These are phyloP conservation scores for Annulohypoxylon nitens DNA, from an alignment of 495 filamentous ascomycete species.

Conservation along the genomic window DNA sequence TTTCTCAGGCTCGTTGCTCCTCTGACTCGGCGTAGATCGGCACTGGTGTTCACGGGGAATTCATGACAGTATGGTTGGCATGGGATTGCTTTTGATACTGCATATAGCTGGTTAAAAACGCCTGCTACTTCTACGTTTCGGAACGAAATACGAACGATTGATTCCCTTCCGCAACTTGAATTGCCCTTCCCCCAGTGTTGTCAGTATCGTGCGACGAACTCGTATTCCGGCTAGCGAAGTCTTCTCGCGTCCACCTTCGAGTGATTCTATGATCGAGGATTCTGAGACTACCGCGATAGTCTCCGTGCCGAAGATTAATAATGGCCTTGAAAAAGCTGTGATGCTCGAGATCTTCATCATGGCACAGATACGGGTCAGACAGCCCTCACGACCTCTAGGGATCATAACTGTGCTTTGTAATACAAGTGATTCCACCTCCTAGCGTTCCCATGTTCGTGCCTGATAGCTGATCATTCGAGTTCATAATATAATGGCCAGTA, in stretches of 20 bases:
- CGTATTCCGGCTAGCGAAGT: conserved; percentile 62
- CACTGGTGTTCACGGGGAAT: conserved; percentile 48
- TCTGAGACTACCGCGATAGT: conserved; percentile 68
- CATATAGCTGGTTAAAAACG: conserved; percentile 53
- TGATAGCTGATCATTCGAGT: not conserved
- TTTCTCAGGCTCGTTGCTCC: not conserved
- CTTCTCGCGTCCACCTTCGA: conserved; percentile 62
- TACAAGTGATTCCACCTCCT: not conserved
- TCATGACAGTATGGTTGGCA: conserved; percentile 49
- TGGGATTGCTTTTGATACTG: conserved; percentile 55
- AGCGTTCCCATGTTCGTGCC: not conserved
- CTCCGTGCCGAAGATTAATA: conserved; percentile 67
- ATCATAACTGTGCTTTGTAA: not conserved
- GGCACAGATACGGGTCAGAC: conserved; percentile 98
- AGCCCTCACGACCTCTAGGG: conserved; percentile 52
- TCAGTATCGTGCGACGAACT: conserved; percentile 26
- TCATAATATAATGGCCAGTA: not conserved
- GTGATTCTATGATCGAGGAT: conserved; percentile 63
- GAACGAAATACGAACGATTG: conserved; percentile 54
- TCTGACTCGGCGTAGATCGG: conserved; percentile 30
- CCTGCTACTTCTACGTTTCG: conserved; percentile 43
- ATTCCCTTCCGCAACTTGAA: conserved; percentile 41
- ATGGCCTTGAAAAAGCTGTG: conserved; percentile 90
- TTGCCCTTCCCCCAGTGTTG: not conserved
- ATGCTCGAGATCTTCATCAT: conserved; percentile 76